Conservation (phyloP, 192 early-diverging fungal genomes). For the Coemansia aciculifera region DNA sequence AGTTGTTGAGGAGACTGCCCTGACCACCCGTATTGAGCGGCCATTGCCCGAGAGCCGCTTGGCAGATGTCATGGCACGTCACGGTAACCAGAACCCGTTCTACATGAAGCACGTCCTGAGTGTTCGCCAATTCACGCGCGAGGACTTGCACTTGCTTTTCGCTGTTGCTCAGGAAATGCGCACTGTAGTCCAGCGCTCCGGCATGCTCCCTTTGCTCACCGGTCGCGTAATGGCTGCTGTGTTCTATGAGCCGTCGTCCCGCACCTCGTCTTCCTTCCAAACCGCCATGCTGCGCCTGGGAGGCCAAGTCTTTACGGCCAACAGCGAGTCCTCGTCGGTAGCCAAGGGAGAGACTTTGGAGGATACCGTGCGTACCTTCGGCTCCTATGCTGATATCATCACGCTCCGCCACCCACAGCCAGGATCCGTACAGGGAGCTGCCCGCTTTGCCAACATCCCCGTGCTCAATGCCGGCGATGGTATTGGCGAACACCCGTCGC, state of each 20-base stretch:
- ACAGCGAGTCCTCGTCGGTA: constrained; percentile 81
- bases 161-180: constrained; percentile 97
- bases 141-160: constrained; percentile 93
- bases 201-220: constrained; percentile 77
- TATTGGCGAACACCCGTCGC: constrained; percentile 96
- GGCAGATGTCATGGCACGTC: constrained; percentile 48
- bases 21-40: constrained; percentile 13
- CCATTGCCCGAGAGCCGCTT: constrained; percentile 23
- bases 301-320: constrained; percentile 84
- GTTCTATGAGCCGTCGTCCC: constrained; percentile 96
- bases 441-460: constrained; percentile 87
- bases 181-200: constrained; percentile 87
- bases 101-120: constrained; percentile 90
- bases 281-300: constrained; percentile 94
- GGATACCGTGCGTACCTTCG: constrained; percentile 93
- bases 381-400: constrained; percentile 89
- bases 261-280: constrained; percentile 91
- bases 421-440: constrained; percentile 77
- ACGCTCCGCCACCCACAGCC: constrained; percentile 91
- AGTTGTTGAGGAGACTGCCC: neutral
- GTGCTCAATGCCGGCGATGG: constrained; percentile 98
- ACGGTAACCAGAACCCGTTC: constrained; percentile 68
- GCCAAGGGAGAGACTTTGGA: constrained; percentile 94
- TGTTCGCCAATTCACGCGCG: constrained; percentile 88
- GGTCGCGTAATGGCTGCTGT: constrained; percentile 93